Evolutionary conservation across 305 asterid genomes (phyloP), one percentile per base, ranked within the genome.

Genomic region (Fraxinus platypoda): DNA sequence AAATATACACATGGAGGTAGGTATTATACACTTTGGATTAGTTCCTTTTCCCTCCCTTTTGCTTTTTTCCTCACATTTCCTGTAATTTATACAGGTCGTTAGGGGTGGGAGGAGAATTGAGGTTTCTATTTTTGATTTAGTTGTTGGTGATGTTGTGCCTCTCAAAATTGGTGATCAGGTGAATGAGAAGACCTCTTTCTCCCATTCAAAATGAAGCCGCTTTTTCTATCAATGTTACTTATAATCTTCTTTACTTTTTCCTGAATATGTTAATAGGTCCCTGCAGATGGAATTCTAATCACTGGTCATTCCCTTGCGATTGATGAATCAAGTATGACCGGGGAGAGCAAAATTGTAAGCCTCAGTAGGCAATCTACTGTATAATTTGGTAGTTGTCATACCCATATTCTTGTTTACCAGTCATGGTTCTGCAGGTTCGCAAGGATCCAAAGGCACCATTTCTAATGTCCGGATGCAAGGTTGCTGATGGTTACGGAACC

Each of bases 111-210:
- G 98, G 74, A 92, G 98, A 90, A 76, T 81, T 34, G 87, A 85
- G 86, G 86, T 94, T 75, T 95, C 99, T 21, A 94, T 95, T 90
- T 95, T 94, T 87, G 98, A 95, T 4, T 81, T 94, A 21, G 94
- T 95, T 71, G 98, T 91, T 78, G 98, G 99, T 21, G 99, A 95
- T 91, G 88, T 94, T 79, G 88, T 95, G 83, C 98, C 99, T 83
- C 97, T 95, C 30, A 95, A 95, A 87, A 95, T 94, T 88, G 99
- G 99, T 78, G 99, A 95, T 87, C 99, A 95, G 98, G 99, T 94
- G 81, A 46, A 84, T 71, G 59, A 17, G 72, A 76, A 28, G 57
- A 64, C 73, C 41, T 33, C 68, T 43, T 78, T 28, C 74, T 37
- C 71, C 12, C 19, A 13, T 70, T 70, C 38, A 28, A 70, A 70